Evolutionary conservation across 768 basidiomycete species (phyloP), one percentile per base, ranked within the genome.

Genomic region (Podaxis carcinomalis): DNA sequence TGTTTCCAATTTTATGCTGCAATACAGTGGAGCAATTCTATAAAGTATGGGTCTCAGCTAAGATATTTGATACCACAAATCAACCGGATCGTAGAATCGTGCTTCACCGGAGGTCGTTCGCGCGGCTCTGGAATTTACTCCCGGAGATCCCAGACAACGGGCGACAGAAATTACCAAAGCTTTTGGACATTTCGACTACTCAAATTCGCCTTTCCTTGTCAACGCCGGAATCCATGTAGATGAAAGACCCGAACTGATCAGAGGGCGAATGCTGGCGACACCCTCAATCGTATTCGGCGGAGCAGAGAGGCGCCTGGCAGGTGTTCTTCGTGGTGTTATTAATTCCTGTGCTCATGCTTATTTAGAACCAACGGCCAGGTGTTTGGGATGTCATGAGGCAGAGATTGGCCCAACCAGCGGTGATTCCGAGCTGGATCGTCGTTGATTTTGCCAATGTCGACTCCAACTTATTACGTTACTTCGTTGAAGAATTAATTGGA

Each of bases 211-310:
- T 6, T 83, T 78, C 56, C 66, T 83, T 28, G 61, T 61, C 21
- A 77, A 76, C 19, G 76, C 81, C 0, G 73, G 73, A 3, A 73
- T 84, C 57, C 55, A 44, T 5, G 68, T 83, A 0, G 57, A 67
- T 6, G 60, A 66, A 1, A 16, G 47, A 1, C 76, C 78, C 1
- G 63, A 73, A 9, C 7, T 64, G 0, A 72, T 80, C 1, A 67
- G 69, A 2, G 79, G 79, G 0, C 74, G 76, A 25, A 55, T 77
- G 32, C 67, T 80, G 1, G 65, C 70, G 1, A 64, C 71, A 0
- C 77, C 78, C 0, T 49, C 54, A 0, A 75, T 80, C 27, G 23
- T 62, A 5, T 80, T 78, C 32, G 35, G 28, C 19, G 46, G 44
- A n/a, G 13, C 16, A n/a, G 57, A 57, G 37, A 47, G 57, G 11